Conservation (phyloP, 257 asterid species). For the Voacanga thouarsii region DNA sequence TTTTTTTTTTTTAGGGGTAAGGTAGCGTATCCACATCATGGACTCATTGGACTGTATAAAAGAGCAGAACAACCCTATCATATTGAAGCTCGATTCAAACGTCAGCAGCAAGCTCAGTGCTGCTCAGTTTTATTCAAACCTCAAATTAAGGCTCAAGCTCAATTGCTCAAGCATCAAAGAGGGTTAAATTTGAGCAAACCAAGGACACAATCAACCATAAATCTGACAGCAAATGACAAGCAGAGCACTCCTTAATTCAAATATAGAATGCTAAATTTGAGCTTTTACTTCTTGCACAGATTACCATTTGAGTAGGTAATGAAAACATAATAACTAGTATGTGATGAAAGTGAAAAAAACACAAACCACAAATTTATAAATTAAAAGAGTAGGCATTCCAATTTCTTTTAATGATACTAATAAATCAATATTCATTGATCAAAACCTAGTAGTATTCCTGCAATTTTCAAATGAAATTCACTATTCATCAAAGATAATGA, state of each 20-base stretch:
- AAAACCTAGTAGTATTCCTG: neutral
- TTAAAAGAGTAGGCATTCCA: neutral
- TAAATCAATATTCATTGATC: neutral
- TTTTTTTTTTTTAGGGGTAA: neutral
- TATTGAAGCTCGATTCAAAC: no score
- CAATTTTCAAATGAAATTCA: neutral
- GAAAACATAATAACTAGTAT: neutral
- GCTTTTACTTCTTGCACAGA: no score
- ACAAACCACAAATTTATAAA: neutral
- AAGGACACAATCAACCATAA: no score
- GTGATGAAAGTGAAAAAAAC: no score
- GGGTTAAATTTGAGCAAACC: neutral
- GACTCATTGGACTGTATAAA: no score
- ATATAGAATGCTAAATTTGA: no score
- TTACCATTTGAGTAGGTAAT: no score
- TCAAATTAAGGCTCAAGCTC: no score
- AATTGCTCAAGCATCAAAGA: no score
- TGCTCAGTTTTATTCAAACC: neutral
- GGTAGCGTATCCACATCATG: neutral
- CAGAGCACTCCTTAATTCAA: no score
- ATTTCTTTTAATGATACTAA: neutral
- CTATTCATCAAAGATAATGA: neutral
- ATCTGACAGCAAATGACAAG: no score
- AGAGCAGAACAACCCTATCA: neutral
- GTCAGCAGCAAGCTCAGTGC: no score